A percentile compares a stretch with the other conserved stretches of the same genome.
These are phyloP conservation scores for Colletotrichum lini DNA, from an alignment of 2,329 filamentous ascomycete species.

Conservation along the genomic window DNA sequence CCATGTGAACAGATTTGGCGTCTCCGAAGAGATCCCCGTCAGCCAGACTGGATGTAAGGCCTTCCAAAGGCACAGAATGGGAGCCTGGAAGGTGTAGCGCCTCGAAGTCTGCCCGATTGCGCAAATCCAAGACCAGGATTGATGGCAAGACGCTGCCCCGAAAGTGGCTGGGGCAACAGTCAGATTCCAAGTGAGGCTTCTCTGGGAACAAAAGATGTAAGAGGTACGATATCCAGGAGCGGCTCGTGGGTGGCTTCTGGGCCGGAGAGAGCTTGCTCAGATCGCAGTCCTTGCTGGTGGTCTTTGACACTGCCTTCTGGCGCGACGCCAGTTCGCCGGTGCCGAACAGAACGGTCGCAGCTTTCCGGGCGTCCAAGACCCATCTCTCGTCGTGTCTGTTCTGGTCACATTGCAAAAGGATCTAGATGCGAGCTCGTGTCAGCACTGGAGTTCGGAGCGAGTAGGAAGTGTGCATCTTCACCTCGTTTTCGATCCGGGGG, in stretches of 20 bases:
- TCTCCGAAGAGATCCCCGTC: conserved; percentile 34
- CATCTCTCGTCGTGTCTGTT: conserved; percentile 48
- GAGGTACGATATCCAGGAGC: too few relatives aligned
- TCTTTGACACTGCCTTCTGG: conserved; percentile 4
- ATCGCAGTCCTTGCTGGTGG: neutral
- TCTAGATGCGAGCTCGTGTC: conserved; percentile 39
- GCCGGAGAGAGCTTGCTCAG: neutral
- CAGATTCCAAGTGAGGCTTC: too few relatives aligned
- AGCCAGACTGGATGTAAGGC: neutral
- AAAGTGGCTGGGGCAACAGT: too few relatives aligned
- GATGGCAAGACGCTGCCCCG: too few relatives aligned
- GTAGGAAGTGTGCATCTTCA: neutral
- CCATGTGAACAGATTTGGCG: conserved; percentile 18
- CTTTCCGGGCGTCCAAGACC: conserved; percentile 44
- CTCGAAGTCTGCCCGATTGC: too few relatives aligned
- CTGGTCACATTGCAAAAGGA: conserved; percentile 46
- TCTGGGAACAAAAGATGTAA: too few relatives aligned
- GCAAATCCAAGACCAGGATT: too few relatives aligned
- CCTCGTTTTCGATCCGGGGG: conserved; percentile 27
- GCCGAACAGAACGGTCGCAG: conserved; percentile 30
- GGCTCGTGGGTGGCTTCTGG: too few relatives aligned
- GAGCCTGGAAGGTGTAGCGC: conserved; percentile 31
- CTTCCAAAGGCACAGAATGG: neutral
- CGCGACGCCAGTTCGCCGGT: neutral
- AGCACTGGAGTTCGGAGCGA: neutral